Percentiles rank a stretch among this genome's conserved stretches.
Conservation (phyloP, 2,329 filamentous ascomycete species). For the Penicillium sp. region DNA sequence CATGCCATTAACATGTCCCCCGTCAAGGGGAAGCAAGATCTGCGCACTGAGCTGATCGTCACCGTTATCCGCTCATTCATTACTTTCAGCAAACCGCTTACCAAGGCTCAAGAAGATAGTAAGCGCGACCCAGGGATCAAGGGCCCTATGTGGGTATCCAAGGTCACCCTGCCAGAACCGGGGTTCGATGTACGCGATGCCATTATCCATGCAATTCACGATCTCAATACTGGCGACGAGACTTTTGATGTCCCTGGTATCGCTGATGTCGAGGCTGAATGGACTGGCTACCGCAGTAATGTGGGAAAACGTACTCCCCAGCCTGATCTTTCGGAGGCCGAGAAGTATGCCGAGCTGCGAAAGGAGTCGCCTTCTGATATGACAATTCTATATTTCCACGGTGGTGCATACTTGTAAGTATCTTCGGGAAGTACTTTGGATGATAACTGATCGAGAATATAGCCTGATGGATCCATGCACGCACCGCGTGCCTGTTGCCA, state of each 20-base stretch:
- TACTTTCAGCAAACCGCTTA: constrained; percentile 48
- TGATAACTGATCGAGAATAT: neutral
- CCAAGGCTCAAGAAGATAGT: constrained; percentile 59
- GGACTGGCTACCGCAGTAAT: constrained; percentile 42
- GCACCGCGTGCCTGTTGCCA: constrained; percentile 37
- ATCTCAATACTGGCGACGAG: constrained; percentile 36
- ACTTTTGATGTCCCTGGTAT: constrained; percentile 37
- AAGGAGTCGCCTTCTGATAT: constrained; percentile 38
- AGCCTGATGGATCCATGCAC: constrained; percentile 44
- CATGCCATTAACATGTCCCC: constrained; percentile 60
- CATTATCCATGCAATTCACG: constrained; percentile 37
- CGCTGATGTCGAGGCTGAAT: constrained; percentile 41
- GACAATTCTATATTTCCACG: constrained; percentile 46
- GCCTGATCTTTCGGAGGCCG: constrained; percentile 40
- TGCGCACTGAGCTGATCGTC: constrained; percentile 68
- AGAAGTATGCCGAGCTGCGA: constrained; percentile 40
- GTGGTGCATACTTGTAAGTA: constrained; percentile 45
- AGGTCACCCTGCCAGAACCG: constrained; percentile 58
- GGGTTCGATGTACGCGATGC: constrained; percentile 42
- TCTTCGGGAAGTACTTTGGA: neutral
- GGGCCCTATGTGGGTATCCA: constrained; percentile 76
- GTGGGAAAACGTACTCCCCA: constrained; percentile 36
- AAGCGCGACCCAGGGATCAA: constrained; percentile 63
- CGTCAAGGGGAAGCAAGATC: constrained; percentile 69
- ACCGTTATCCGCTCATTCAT: constrained; percentile 65